Conservation (phyloP, 352 stramenopile species). For the Pythium monospermum region DNA sequence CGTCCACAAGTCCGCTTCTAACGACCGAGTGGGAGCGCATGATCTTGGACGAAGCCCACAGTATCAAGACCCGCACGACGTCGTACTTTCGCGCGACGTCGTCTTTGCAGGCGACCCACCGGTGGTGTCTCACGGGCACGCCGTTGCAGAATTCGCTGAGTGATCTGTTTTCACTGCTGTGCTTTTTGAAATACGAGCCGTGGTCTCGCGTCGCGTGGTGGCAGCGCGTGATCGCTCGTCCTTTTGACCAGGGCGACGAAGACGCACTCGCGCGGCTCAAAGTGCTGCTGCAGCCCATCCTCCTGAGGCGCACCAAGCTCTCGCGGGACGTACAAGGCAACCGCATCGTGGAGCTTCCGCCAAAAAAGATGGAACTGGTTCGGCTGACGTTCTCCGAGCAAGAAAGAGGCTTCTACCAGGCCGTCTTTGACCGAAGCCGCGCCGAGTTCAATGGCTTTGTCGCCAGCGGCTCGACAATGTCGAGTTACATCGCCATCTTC, state of each 20-base stretch:
- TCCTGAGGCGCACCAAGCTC: conserved; percentile 86
- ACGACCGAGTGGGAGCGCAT: conserved; percentile 68
- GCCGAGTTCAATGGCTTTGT: conserved; percentile 88
- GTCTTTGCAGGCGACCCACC: conserved; percentile 46
- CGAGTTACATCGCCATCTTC: conserved; percentile 88
- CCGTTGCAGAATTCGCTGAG: conserved; percentile 88
- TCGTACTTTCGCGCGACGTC: conserved; percentile 65
- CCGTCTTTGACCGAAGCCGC: conserved; percentile 79
- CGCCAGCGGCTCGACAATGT: conserved; percentile 57
- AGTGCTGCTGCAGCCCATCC: conserved; percentile 58
- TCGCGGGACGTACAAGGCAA: conserved; percentile 59
- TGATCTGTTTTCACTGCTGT: conserved; percentile 83
- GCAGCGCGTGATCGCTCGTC: conserved; percentile 73
- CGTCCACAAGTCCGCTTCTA: conserved; percentile 21
- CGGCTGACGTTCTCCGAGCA: conserved; percentile 63
- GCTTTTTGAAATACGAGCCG: conserved; percentile 81
- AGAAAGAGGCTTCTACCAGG: conserved; percentile 84
- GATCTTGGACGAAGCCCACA: conserved; percentile 90
- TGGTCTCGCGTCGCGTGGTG: conserved; percentile 82
- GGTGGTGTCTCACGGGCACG: conserved; percentile 90
- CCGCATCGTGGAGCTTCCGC: conserved; percentile 63
- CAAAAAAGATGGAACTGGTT: conserved; percentile 65
- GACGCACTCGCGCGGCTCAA: conserved; percentile 58
- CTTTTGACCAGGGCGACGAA: conserved; percentile 72
- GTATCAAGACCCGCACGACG: conserved; percentile 87